Conservation (phyloP, 495 filamentous ascomycete species). For the Astrocystis sublimbata region DNA sequence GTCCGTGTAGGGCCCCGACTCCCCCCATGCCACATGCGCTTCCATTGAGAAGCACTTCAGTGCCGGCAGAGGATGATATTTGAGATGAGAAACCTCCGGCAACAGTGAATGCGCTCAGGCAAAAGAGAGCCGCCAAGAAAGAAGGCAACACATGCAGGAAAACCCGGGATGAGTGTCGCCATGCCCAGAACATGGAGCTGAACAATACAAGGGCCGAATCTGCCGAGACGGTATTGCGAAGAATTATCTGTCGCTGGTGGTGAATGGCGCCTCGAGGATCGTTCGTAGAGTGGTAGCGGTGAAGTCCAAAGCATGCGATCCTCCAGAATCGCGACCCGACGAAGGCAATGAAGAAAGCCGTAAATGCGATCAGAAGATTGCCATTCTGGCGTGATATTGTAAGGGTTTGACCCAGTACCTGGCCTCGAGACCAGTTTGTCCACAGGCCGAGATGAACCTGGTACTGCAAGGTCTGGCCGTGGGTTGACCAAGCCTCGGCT, state of each 20-base stretch:
- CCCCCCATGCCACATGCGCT: background rate
- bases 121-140: constrained; percentile 6
- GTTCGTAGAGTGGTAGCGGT: background rate
- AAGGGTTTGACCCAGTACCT: background rate
- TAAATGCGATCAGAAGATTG: background rate
- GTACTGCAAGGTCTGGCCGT: background rate
- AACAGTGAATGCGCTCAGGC: background rate
- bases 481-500: background rate
- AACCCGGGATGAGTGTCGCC: background rate
- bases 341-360: background rate
- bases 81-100: background rate
- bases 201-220: background rate
- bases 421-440: background rate
- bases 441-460: background rate
- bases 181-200: background rate
- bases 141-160: background rate
- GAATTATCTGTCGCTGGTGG: background rate
- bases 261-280: background rate
- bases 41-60: constrained; percentile 10
- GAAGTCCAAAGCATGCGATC: background rate
- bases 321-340: background rate
- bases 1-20: background rate
- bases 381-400: background rate
- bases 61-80: background rate
- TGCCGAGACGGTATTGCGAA: background rate